Conservation (phyloP, 352 stramenopile genomes). For the Globisporangium parvum region DNA sequence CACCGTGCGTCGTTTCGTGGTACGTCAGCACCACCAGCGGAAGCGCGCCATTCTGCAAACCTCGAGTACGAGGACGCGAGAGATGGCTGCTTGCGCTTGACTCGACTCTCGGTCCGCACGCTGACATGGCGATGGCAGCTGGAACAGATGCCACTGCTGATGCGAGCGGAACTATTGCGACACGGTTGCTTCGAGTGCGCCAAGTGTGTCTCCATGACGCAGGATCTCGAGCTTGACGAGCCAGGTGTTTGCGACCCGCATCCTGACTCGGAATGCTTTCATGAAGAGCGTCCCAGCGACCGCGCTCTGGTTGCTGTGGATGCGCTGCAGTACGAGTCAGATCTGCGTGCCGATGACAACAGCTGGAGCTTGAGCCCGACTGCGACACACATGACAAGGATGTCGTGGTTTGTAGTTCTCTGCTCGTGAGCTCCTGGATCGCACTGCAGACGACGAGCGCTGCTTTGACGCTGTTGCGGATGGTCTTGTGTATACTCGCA, state of each 20-base stretch:
- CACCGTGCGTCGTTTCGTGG: too few species aligned
- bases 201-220: not conserved
- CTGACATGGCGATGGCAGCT: not conserved
- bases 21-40: too few species aligned
- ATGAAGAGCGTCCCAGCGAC: conserved; percentile 18
- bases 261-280: conserved; percentile 18
- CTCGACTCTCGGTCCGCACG: too few species aligned
- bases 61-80: too few species aligned
- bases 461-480: too few species aligned
- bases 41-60: too few species aligned
- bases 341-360: conserved; percentile 40
- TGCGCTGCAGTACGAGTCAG: conserved; percentile 24
- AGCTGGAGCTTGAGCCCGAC: conserved; percentile 28
- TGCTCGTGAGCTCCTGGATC: conserved; percentile 24
- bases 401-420: too few species aligned
- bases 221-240: not conserved
- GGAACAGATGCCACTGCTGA: not conserved
- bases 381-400: conserved; percentile 30
- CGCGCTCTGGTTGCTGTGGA: conserved; percentile 17
- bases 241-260: conserved; percentile 17
- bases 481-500: too few species aligned
- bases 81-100: too few species aligned
- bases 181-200: not conserved
- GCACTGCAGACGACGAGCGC: too few species aligned
- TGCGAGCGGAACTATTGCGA: not conserved